Percentiles rank a stretch among this genome's conserved stretches.
Conservation (phyloP, 805 yeast genomes). For the Yarrowia sp. region DNA sequence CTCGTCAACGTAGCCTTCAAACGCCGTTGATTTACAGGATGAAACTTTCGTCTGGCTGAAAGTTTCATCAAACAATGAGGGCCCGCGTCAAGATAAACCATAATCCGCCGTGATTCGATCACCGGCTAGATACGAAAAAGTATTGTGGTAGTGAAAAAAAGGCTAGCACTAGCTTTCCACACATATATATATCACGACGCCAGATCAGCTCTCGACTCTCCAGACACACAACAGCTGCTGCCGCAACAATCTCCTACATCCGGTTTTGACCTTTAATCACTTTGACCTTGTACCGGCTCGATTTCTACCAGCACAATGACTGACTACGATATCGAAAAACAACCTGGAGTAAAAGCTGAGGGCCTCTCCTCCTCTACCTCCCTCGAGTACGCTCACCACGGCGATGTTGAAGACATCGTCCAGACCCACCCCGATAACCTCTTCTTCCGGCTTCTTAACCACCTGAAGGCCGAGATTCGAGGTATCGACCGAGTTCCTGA, state of each 20-base stretch:
- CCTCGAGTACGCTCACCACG: conserved; percentile 11
- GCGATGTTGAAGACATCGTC: conserved; percentile 32
- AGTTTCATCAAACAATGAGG: conserved; percentile 22
- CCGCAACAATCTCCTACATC: conserved; percentile 18
- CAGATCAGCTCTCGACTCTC: conserved; percentile 12
- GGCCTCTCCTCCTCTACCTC: conserved; percentile 31
- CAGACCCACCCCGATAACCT: conserved; percentile 35
- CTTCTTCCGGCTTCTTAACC: conserved; percentile 10
- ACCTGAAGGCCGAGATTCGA: conserved; percentile 58
- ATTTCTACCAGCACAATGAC: conserved; percentile 26
- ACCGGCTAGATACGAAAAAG: conserved; percentile 34
- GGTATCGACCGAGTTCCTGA: conserved; percentile 86
- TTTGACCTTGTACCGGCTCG: conserved; percentile 38
- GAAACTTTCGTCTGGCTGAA: conserved; percentile 1
- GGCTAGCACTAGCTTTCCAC: conserved; percentile 8
- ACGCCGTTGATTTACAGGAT: conserved; percentile 11
- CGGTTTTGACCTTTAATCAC: conserved; percentile 37
- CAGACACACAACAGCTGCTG: conserved; percentile 33
- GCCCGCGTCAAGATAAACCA: conserved; percentile 20
- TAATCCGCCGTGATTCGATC: conserved; percentile 22
- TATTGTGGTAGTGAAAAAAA: conserved; percentile 1
- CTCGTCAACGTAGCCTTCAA: neutral
- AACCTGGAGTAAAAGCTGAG: conserved; percentile 30
- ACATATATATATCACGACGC: conserved; percentile 24
- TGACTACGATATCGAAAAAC: conserved; percentile 40